These are phyloP conservation scores for Phallus indusiatus DNA, from an alignment of 768 basidiomycete species.

Conservation along the genomic window DNA sequence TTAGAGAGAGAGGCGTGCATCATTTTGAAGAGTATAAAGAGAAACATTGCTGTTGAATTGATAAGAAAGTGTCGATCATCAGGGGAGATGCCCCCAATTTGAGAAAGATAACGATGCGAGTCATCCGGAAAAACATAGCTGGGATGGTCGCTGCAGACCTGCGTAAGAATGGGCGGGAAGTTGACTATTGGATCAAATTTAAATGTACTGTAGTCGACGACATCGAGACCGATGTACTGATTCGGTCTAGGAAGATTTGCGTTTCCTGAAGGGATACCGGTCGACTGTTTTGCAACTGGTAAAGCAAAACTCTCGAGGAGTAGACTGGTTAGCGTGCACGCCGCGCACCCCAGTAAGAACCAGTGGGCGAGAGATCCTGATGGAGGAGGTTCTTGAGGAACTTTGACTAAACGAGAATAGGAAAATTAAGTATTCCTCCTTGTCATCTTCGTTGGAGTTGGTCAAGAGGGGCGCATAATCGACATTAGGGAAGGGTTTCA, in stretches of 20 bases:
- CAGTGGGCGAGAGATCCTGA: neutral
- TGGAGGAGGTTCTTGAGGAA: neutral
- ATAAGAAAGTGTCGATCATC: constrained; percentile 3
- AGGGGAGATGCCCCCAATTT: neutral
- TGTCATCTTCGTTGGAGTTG: no score
- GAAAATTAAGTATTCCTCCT: no score
- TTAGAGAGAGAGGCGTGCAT: neutral
- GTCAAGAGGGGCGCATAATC: no score
- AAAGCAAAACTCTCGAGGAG: neutral
- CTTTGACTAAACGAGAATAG: no score
- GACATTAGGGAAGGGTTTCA: no score
- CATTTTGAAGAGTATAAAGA: neutral
- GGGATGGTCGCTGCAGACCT: neutral
- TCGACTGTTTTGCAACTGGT: neutral
- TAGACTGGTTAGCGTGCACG: neutral
- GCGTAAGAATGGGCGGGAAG: neutral
- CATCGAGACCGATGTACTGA: neutral
- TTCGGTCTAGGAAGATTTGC: neutral
- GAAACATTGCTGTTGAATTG: neutral
- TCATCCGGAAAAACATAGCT: neutral
- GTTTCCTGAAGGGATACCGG: neutral
- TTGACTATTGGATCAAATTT: neutral
- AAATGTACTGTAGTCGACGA: neutral
- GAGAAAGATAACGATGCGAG: neutral
- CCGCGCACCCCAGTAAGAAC: neutral